Percentiles rank a stretch among this genome's conserved stretches.
phyloP scores from a whole-genome alignment of 2,329 filamentous ascomycete species.

The Tolypocladium inflatum region DNA sequence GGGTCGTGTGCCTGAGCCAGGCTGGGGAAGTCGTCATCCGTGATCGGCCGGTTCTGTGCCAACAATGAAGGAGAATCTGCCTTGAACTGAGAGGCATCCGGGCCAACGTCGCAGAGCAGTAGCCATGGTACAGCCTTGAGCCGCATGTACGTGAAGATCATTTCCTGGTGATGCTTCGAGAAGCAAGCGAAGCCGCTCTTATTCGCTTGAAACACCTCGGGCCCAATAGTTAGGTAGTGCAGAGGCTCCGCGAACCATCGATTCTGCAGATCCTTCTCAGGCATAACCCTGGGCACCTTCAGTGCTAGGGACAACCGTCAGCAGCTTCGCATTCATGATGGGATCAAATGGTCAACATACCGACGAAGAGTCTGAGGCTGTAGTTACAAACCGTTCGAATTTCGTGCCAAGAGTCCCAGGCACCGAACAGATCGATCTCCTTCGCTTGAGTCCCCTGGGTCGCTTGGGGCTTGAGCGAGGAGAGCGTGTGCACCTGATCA shows the following conservation, averaged over 20 bases:
- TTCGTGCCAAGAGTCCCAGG: conserved; percentile 91
- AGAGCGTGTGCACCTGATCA: conserved; percentile 41
- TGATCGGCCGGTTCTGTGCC: conserved; percentile 22
- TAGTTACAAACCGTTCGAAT: conserved; percentile 83
- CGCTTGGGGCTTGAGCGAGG: conserved; percentile 27
- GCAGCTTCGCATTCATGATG: background rate
- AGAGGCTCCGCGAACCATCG: conserved; percentile 63
- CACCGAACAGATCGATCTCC: conserved; percentile 61
- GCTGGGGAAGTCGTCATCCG: conserved; percentile 55
- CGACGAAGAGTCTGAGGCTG: conserved; percentile 67
- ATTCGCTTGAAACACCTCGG: conserved; percentile 49
- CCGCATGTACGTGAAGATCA: conserved; percentile 55
- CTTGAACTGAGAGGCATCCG: conserved; percentile 26
- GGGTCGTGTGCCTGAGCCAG: conserved; percentile 53
- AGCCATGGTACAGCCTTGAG: conserved; percentile 55
- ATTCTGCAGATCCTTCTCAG: conserved; percentile 50
- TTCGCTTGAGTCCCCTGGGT: conserved; percentile 20
- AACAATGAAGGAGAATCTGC: conserved; percentile 10
- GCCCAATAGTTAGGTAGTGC: conserved; percentile 47
- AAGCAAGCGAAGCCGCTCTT: conserved; percentile 53
- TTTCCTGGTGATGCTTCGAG: conserved; percentile 48
- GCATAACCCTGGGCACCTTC: conserved; percentile 47
- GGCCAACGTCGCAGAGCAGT: conserved; percentile 52
- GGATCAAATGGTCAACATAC: conserved; percentile 43
- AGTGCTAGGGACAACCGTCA: conserved; percentile 30